phyloP scores from a whole-genome alignment of 2,329 filamentous ascomycete genomes.

The Ophiostoma ips region DNA sequence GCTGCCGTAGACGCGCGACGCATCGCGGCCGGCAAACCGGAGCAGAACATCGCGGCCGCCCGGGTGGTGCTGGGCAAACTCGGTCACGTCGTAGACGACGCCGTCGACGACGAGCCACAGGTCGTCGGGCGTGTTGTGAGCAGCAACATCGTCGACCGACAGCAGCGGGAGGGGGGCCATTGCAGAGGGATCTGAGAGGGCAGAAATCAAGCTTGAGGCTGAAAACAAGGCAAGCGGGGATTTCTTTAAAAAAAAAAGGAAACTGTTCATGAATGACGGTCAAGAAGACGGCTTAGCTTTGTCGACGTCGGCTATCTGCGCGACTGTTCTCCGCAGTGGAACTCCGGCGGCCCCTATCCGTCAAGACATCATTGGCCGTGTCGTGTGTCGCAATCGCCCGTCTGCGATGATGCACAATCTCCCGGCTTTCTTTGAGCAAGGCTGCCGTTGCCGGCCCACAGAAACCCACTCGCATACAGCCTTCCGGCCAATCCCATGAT shows the following conservation, averaged over 20 bases:
- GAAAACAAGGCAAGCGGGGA: no score
- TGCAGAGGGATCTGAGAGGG: no score
- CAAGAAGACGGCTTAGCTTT: not conserved
- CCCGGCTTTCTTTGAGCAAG: no score
- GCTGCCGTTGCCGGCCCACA: not conserved
- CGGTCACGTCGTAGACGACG: conserved; percentile 55
- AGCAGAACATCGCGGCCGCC: conserved; percentile 30
- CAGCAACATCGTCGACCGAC: conserved; percentile 24
- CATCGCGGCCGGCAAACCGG: conserved; percentile 38
- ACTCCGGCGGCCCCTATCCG: no score
- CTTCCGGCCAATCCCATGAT: not conserved
- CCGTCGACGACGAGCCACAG: conserved; percentile 58
- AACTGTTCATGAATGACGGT: conserved; percentile 15
- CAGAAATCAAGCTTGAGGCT: no score
- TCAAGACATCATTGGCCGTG: no score
- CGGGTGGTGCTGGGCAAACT: conserved; percentile 37
- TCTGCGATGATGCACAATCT: no score
- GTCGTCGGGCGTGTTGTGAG: conserved; percentile 33
- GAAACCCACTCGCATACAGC: not conserved
- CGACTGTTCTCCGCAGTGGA: no score
- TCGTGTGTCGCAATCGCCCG: no score
- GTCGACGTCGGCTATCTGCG: no score
- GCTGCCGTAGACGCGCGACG: conserved; percentile 35
- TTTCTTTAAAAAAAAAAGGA: no score
- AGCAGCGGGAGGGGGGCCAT: not conserved